Conservation (phyloP, 2,329 filamentous ascomycete species). For the Tolypocladium guangdongense region DNA sequence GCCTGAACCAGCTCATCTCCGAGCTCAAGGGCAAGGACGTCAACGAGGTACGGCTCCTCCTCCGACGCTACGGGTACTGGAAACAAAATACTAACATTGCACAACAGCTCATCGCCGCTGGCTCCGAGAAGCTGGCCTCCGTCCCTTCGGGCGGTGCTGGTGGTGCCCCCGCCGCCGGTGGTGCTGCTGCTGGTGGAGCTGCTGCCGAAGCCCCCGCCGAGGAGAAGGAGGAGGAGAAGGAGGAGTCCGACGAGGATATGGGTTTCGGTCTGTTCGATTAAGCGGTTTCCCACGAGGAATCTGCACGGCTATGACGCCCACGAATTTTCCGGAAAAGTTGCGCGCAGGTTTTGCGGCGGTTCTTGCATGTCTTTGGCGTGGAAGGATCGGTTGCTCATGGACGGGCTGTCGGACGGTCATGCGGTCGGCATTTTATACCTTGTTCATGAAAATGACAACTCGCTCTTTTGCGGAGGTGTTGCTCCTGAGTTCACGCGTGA, state of each 20-base stretch:
- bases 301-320: constrained; percentile 19
- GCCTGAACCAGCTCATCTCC: constrained; percentile 73
- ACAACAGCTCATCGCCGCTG: constrained; percentile 75
- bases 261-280: constrained; percentile 70
- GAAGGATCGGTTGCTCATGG: constrained; percentile 19
- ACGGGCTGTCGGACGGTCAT: constrained; percentile 16
- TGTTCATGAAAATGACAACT: constrained; percentile 19
- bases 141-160: constrained; percentile 86
- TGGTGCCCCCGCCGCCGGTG: constrained; percentile 56
- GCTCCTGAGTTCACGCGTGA: neutral
- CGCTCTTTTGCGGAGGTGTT: constrained; percentile 11
- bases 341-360: constrained; percentile 19
- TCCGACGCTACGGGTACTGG: neutral
- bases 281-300: constrained; percentile 25
- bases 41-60: constrained; percentile 60
- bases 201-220: constrained; percentile 52
- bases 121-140: constrained; percentile 89
- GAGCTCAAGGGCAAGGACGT: constrained; percentile 92
- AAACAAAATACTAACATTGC: constrained; percentile 8
- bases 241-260: constrained; percentile 67
- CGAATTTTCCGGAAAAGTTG: constrained; percentile 22
- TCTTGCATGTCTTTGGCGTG: constrained; percentile 19
- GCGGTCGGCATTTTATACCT: constrained; percentile 15
- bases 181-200: constrained; percentile 56
- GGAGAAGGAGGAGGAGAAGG: constrained; percentile 75